A percentile compares a stretch with the other conserved stretches of the same genome.
These are phyloP conservation scores for Coemansia sp. DNA, from an alignment of 192 early-diverging fungal genomes.

Conservation along the genomic window DNA sequence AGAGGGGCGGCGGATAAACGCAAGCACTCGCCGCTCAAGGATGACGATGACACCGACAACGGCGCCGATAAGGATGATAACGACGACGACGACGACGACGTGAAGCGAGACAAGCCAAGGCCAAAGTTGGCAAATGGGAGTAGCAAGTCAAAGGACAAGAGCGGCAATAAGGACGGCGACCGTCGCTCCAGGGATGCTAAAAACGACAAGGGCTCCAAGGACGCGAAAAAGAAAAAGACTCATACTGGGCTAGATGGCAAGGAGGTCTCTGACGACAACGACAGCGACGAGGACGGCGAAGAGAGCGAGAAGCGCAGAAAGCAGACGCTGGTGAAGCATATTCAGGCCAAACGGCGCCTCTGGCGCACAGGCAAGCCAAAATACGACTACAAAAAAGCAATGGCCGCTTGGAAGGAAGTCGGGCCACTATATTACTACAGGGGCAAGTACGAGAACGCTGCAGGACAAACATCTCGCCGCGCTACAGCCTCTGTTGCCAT, in stretches of 20 bases:
- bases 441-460: slow-evolving; percentile 43
- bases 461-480: background rate
- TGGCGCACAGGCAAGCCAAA: slow-evolving; percentile 48
- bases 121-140: slow-evolving; percentile 2
- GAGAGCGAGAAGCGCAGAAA: slow-evolving; percentile 23
- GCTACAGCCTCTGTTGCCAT: background rate
- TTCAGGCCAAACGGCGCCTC: slow-evolving; percentile 35
- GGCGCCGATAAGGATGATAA: background rate
- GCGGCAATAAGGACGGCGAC: slow-evolving; percentile 12
- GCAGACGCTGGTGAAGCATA: slow-evolving; percentile 34
- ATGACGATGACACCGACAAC: background rate
- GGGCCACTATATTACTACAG: slow-evolving; percentile 48
- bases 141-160: slow-evolving; percentile 7
- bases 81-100: background rate
- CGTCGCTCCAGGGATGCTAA: slow-evolving; percentile 5
- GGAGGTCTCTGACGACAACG: slow-evolving; percentile 15
- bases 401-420: slow-evolving; percentile 47
- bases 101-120: background rate
- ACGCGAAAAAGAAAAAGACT: slow-evolving; percentile 28
- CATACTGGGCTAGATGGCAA: slow-evolving; percentile 49
- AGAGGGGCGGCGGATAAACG: background rate
- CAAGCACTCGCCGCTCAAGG: slow-evolving; percentile 7
- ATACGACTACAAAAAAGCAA: slow-evolving; percentile 42
- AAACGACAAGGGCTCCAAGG: slow-evolving; percentile 9
- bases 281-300: slow-evolving; percentile 30